Base-by-base conservation (phyloP, 192 early-diverging fungal species). In the Backusella psychrophila region DNA sequence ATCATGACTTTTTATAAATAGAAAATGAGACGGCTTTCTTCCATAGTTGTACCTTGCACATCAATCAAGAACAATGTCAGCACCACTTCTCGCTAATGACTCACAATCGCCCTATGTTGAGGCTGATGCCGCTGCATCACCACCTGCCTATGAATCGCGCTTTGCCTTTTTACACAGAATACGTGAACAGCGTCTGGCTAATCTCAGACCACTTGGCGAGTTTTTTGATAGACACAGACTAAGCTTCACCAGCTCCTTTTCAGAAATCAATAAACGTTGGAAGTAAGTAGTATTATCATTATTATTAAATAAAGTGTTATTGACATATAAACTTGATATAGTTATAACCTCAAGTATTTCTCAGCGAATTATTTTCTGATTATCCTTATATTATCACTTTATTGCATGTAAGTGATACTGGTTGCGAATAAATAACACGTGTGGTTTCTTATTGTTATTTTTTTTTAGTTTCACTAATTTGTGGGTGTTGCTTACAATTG, bases 311-410 rank as follows among this genome's bases (percentile, higher is more conserved):
- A 0, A 41, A 17, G 12, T 21, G 46, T 19, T 49, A 68, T 21
- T 68, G 34, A 68, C 19, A 35, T 15, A 68, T 29, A 29, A 46
- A 0, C 39, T 21, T 71, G 21, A 44, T 5, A 78, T 81, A 88
- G 85, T 72, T 89, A 89, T 69, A 91, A 91, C 71, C 74, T 91
- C 23, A 79, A 77, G 39, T 86, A 91, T 46, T 91, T 87, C 73
- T 88, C 89, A 66, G 85, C 82, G 38, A 91, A 91, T 76, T 91
- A 91, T 74, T 79, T 89, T 65, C 12, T 91, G 42, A 84, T 91
- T 35, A 76, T 91, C 70, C 34, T 89, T n/a, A 85, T 77, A 44
- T 82, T 91, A 33, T 76, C 83, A 2, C 76, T 87, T 26, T 91
- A 90, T 79, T 84, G 83, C 41, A 17, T 91, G 86, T 89, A 84